A percentile compares a stretch with the other conserved stretches of the same genome.
These are phyloP conservation scores for Ophiorrhiza pumila DNA, from an alignment of 257 asterid genomes.

Conservation along the genomic window DNA sequence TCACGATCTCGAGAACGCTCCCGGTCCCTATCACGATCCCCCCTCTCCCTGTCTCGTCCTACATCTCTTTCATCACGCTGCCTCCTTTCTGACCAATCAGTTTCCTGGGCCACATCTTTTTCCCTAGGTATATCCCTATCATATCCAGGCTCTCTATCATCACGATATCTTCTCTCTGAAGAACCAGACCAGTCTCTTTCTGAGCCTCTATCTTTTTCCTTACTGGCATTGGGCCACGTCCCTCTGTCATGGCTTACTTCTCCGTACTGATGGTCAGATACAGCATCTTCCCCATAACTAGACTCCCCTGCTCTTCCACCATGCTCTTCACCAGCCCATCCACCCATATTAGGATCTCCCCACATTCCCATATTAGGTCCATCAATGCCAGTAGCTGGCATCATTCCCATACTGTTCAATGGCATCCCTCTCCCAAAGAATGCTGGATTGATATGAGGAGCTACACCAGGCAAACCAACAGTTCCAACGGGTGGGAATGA, in stretches of 20 bases:
- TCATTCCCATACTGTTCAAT: conserved; percentile 88
- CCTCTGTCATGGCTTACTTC: conserved; percentile 79
- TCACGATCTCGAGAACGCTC: conserved; percentile 55
- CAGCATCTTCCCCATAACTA: conserved; percentile 88
- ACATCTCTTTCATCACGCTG: conserved; percentile 58
- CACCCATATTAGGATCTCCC: conserved; percentile 73
- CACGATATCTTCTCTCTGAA: conserved; percentile 71
- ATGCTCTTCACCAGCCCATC: conserved; percentile 87
- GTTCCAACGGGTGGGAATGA: conserved; percentile 70
- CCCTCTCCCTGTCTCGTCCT: conserved; percentile 59
- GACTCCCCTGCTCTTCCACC: conserved; percentile 87
- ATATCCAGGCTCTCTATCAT: conserved; percentile 66
- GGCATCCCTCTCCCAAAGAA: conserved; percentile 93
- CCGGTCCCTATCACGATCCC: conserved; percentile 52
- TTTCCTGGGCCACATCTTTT: conserved; percentile 46
- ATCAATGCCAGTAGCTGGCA: conserved; percentile 70
- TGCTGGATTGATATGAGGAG: conserved; percentile 97
- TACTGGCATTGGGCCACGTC: conserved; percentile 51
- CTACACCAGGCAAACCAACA: conserved; percentile 89
- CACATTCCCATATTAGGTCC: conserved; percentile 90
- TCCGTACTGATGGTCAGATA: conserved; percentile 79
- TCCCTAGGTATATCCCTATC: conserved; percentile 59
- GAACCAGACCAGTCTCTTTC: conserved; percentile 88
- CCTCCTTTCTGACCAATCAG: conserved; percentile 59
- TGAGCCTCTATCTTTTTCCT: conserved; percentile 76